Evolutionary conservation across 1,284 basidiomycete species (phyloP).

Genomic region (Trametes versicolor): DNA sequence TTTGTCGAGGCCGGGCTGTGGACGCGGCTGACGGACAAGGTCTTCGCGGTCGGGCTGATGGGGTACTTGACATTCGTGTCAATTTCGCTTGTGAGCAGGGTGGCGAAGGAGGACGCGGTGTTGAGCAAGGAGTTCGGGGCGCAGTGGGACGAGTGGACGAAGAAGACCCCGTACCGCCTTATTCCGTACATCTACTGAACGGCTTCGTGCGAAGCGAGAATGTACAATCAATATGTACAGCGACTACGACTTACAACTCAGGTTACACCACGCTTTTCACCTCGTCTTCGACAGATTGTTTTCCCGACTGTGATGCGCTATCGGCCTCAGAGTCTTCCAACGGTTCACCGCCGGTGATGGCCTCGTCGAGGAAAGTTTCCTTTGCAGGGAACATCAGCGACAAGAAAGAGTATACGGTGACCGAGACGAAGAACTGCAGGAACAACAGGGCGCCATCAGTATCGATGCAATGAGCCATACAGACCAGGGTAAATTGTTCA

Average conservation of each 20-base stretch:
- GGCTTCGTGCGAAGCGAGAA: background rate
- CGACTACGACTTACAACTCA: background rate
- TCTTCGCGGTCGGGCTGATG: background rate
- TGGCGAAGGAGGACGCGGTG: constrained; percentile 19
- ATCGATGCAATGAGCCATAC: background rate
- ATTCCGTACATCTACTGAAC: constrained; percentile 18
- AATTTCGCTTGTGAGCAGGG: background rate
- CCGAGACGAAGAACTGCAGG: constrained; percentile 10
- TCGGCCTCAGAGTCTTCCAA: background rate
- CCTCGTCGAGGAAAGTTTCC: constrained; percentile 11
- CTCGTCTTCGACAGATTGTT: background rate
- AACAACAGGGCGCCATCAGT: background rate
- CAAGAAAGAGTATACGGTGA: constrained; percentile 9
- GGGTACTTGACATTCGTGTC: background rate
- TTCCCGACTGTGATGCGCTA: background rate
- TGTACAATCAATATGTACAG: background rate
- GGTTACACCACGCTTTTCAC: background rate
- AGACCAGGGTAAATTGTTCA: constrained; percentile 13
- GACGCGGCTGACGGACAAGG: background rate
- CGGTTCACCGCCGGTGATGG: background rate
- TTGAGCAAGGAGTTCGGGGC: constrained; percentile 18
- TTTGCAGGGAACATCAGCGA: constrained; percentile 11
- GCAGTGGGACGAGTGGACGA: constrained; percentile 25
- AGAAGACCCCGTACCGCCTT: constrained; percentile 16
- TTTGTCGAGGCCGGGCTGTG: constrained; percentile 11